Evolutionary conservation across 176 grass and related monocot genomes (phyloP), one percentile per base, ranked within the genome.

Genomic region (Dactylis glomerata): DNA sequence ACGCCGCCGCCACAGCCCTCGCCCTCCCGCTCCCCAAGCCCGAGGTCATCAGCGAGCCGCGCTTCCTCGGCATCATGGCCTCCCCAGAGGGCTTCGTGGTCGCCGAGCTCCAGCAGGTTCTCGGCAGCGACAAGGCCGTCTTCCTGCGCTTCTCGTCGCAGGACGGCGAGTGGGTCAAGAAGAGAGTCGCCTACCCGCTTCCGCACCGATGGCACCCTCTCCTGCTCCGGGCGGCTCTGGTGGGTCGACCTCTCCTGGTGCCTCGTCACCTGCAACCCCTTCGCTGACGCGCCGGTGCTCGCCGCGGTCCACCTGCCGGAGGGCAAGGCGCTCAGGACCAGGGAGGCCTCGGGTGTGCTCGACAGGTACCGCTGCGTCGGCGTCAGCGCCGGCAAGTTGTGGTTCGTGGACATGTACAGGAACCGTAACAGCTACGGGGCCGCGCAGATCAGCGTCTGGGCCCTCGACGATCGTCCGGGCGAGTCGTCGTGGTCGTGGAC

Each of bases 81-180:
- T 72, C 23, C 23, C 68, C 68, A 0, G 23, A 46, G n/a, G 69
- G 69, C 6, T 72, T 28, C 68, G 6, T 72, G 23, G 68, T 72
- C 6, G 68, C 40, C 68, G 40, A 72, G 68, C 68, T 72, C 6
- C 40, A 72, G 23, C n/a, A n/a, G 1, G 23, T 46, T 23, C 1
- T 10, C 3, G 68, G 23, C 23, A 16, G 68, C 68, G 40, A 45
- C 40, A 28, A 15, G n/a, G 68, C 13, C 68, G 0, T 0, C 1
- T 23, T 72, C 68, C 40, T 46, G 6, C 68, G 68, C 68, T 72
- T 72, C 68, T 72, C 68, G 13, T 72, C 68, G 68, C 40, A 72
- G 68, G 68, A 3, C 23, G 68, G 68, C 40, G 40, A 72, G 68
- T 72, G 68, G 68, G 34, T 72, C 40, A 45, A n/a, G 20, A 12